Evolutionary conservation across 208 protist species (phyloP), one percentile per base, ranked within the genome.

Genomic region (Leishmania amazonensis): DNA sequence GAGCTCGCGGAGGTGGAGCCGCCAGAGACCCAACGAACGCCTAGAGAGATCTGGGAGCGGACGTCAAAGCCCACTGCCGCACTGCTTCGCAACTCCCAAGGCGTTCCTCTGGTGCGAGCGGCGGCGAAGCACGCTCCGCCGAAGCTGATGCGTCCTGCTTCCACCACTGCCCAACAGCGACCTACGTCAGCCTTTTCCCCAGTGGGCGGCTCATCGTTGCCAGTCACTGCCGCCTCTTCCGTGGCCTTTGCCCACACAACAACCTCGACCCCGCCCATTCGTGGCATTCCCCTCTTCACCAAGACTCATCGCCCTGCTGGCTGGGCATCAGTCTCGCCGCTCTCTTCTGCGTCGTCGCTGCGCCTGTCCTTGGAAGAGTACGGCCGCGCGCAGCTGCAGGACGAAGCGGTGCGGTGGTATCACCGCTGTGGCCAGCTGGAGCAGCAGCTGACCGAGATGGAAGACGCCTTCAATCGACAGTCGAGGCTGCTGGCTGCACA

Each of bases 401-500:
- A 87, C 6, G 86, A 89, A 76, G 83, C 84, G 24, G 77, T 87
- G 49, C 49, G 75, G 47, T 89, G 86, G 86, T 83, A 81, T 21
- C 75, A 83, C 65, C 83, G 86, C 49, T 85, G 83, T 76, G 71
- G 70, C 31, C 62, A 35, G 24, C 83, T 87, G 15, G 81, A 86
- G 72, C 70, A 78, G 15, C 47, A 79, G 42, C 72, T 88, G 4
- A 58, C 51, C 2, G 57, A 64, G 11, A 8, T 86, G 78, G 75
- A 83, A 51, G 75, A 53, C 5, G 38, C 67, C 11, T 76, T 70
- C 35, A 54, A 83, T 47, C 62, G 83, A 2, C 83, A 86, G 42
- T 82, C 78, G 17, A 80, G 78, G 75, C 62, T 83, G 65, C 49
- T 86, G n/a, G 24, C 83, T 11, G 79, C 78, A 76, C 83, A 86